Evolutionary conservation across 108 stramenopile species (phyloP).

Genomic region (Stephanodiscus minutulus): DNA sequence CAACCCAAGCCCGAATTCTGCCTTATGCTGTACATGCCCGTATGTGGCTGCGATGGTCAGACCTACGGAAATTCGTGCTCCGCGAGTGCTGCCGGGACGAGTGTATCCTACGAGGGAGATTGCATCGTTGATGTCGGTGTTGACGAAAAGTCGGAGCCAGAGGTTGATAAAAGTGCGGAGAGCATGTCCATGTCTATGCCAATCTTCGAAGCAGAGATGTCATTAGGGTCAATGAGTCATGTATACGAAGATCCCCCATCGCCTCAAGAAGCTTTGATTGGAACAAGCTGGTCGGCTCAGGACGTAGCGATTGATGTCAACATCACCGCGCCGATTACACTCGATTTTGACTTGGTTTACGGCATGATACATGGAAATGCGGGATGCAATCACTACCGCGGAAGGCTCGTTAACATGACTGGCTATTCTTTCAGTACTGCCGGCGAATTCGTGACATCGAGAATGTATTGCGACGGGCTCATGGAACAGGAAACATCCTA

Average conservation of each 20-base stretch:
- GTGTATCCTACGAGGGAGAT: background rate
- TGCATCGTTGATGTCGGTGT: background rate
- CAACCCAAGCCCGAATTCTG: background rate
- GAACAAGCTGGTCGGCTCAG: conserved; percentile 8
- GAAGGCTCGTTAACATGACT: background rate
- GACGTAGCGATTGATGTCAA: background rate
- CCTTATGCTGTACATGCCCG: background rate
- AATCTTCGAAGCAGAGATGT: background rate
- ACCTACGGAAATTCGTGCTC: background rate
- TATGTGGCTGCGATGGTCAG: conserved; percentile 14
- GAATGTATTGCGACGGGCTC: conserved; percentile 3
- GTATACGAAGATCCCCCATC: background rate
- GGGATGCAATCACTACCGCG: conserved; percentile 10
- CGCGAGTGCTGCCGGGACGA: background rate
- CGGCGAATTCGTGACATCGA: background rate
- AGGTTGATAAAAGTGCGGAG: background rate
- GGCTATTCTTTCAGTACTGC: background rate
- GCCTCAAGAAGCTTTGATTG: conserved; percentile 2
- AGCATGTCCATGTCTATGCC: background rate
- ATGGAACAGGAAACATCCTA: conserved; percentile 9
- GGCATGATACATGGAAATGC: background rate
- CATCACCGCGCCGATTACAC: background rate
- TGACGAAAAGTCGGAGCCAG: background rate
- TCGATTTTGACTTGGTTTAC: background rate
- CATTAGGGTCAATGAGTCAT: background rate